phyloP scores from a whole-genome alignment of 305 asterid genomes.

The Withania somnifera region DNA sequence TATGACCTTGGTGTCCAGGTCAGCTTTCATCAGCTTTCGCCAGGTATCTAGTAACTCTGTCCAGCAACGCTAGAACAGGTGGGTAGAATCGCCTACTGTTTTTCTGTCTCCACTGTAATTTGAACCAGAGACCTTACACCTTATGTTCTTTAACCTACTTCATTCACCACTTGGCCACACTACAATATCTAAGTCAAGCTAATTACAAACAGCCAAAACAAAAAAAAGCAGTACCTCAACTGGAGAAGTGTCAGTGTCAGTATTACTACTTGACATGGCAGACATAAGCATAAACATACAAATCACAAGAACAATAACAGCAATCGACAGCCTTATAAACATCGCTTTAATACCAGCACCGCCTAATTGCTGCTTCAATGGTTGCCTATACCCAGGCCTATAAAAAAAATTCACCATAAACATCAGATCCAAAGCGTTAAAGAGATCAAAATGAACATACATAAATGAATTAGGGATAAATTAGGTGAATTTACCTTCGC shows the following conservation, averaged over 20 bases:
- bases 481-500: slow-evolving; percentile 32
- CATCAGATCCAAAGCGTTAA: neutral
- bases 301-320: slow-evolving; percentile 49
- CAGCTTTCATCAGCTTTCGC: too few species aligned
- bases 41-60: too few species aligned
- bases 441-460: slow-evolving; percentile 14
- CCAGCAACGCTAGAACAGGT: too few species aligned
- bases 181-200: neutral
- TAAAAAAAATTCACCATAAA: slow-evolving; percentile 1
- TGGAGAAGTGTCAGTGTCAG: slow-evolving; percentile 14
- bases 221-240: slow-evolving; percentile 20
- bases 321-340: slow-evolving; percentile 62
- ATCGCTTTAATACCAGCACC: slow-evolving; percentile 59
- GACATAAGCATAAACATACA: slow-evolving; percentile 48
- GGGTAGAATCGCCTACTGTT: too few species aligned
- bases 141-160: too few species aligned
- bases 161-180: too few species aligned
- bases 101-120: too few species aligned
- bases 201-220: neutral
- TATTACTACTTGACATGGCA: slow-evolving; percentile 34
- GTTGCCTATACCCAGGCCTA: slow-evolving; percentile 57
- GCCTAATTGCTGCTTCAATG: slow-evolving; percentile 45
- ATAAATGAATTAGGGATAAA: neutral
- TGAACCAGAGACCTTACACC: too few species aligned
- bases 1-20: too few species aligned